These are phyloP conservation scores for Limonium bicolor DNA, from an alignment of 148 eudicot genomes.

Conservation along the genomic window DNA sequence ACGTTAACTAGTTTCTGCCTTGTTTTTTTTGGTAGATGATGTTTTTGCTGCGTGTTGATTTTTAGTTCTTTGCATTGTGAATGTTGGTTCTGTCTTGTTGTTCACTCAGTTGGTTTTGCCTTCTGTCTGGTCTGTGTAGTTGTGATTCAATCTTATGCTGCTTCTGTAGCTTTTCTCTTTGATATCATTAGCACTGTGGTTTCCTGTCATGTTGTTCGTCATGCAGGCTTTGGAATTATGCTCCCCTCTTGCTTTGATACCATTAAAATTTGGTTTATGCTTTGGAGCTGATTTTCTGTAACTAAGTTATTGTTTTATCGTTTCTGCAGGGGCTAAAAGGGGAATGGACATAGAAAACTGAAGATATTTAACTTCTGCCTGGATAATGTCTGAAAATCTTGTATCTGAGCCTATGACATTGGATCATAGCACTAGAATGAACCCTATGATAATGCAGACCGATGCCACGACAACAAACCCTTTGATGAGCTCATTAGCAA, in stretches of 20 bases:
- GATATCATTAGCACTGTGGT: neutral
- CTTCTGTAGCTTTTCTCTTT: no score
- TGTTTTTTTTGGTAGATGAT: no score
- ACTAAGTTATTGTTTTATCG: neutral
- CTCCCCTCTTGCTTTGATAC: neutral
- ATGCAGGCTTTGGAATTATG: neutral
- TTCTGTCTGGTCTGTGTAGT: no score
- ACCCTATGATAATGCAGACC: constrained; percentile 18
- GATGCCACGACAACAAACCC: constrained; percentile 24
- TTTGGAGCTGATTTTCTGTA: neutral
- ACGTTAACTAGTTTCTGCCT: no score
- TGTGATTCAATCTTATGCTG: no score
- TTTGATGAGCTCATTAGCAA: constrained; percentile 20
- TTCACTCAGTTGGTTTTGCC: no score
- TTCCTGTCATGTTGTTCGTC: neutral
- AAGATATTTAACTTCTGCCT: neutral
- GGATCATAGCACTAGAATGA: constrained; percentile 24
- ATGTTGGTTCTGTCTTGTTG: no score
- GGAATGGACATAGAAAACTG: constrained; percentile 4
- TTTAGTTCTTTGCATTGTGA: no score
- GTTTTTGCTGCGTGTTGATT: no score
- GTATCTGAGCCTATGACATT: constrained; percentile 26
- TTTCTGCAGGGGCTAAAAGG: neutral
- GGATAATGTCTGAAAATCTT: constrained; percentile 34
- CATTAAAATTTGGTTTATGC: neutral